These are phyloP conservation scores for Aspergillus nanangensis DNA, from an alignment of 495 filamentous ascomycete species.

Conservation along the genomic window DNA sequence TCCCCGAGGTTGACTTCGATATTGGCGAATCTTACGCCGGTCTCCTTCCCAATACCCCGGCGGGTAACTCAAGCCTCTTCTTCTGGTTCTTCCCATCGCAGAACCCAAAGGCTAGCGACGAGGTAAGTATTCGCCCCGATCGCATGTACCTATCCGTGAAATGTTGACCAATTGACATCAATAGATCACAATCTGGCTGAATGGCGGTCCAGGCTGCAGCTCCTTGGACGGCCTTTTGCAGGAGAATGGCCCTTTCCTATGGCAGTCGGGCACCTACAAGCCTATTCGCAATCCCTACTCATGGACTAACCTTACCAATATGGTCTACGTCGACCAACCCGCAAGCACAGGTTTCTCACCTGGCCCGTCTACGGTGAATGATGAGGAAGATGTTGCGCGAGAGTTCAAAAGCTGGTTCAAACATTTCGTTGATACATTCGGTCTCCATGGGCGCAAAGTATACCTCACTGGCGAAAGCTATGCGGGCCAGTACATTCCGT, in stretches of 20 bases:
- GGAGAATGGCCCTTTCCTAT: constrained; percentile 73
- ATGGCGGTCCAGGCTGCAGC: constrained; percentile 67
- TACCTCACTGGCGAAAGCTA: constrained; percentile 70
- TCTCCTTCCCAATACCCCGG: constrained; percentile 61
- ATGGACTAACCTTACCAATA: constrained; percentile 75
- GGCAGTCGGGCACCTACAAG: constrained; percentile 62
- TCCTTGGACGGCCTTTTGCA: constrained; percentile 67
- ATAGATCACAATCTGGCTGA: constrained; percentile 68
- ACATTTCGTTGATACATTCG: constrained; percentile 65
- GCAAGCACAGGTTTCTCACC: constrained; percentile 71
- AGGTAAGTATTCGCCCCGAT: constrained; percentile 42
- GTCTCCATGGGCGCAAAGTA: constrained; percentile 56
- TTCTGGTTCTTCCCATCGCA: constrained; percentile 75
- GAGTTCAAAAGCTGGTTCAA: constrained; percentile 71
- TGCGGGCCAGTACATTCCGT: constrained; percentile 75
- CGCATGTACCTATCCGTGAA: too few species aligned
- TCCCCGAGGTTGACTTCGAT: constrained; percentile 72
- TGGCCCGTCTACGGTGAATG: constrained; percentile 55
- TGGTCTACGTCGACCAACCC: constrained; percentile 74
- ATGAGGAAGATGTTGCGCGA: constrained; percentile 58
- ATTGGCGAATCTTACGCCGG: constrained; percentile 76
- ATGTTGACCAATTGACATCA: too few species aligned
- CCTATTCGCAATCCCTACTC: constrained; percentile 63
- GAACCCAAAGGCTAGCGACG: constrained; percentile 51
- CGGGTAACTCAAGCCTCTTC: constrained; percentile 53